Evolutionary conservation across 129 eudicot species (phyloP).

Genomic region (Flaveria robusta): DNA sequence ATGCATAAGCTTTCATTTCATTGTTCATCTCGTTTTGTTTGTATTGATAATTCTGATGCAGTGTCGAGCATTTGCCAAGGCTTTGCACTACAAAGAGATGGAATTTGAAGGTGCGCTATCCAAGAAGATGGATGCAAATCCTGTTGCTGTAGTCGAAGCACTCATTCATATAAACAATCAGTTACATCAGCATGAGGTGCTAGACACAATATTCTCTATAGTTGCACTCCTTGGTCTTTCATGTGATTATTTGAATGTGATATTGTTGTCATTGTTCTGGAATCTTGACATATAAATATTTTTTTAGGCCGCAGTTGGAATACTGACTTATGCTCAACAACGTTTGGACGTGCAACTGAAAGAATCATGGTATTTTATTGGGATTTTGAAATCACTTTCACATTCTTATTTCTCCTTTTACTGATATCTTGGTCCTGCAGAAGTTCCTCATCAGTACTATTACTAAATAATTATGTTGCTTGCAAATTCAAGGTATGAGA

Average conservation of each 20-base stretch:
- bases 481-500: slow-evolving; percentile 75
- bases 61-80: slow-evolving; percentile 99
- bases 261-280: slow-evolving; percentile 2
- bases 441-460: neutral
- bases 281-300: slow-evolving; percentile 21
- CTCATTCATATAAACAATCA: slow-evolving; percentile 97
- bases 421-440: neutral
- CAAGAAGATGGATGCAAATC: slow-evolving; percentile 93
- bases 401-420: neutral
- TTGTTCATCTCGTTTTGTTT: slow-evolving; percentile 19
- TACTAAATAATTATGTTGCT: slow-evolving; percentile 29
- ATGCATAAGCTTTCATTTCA: neutral
- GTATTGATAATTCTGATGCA: slow-evolving; percentile 32
- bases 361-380: slow-evolving; percentile 78
- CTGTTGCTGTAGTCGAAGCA: slow-evolving; percentile 95
- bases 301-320: slow-evolving; percentile 93
- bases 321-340: slow-evolving; percentile 91
- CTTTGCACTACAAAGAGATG: slow-evolving; percentile 98
- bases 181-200: slow-evolving; percentile 98
- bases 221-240: slow-evolving; percentile 1
- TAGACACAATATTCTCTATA: slow-evolving; percentile 10
- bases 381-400: slow-evolving; percentile 10
- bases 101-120: slow-evolving; percentile 95
- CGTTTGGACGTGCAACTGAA: slow-evolving; percentile 87
- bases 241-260: neutral